Percentiles rank a stretch among this genome's conserved stretches.
Evolutionary conservation across 2,329 filamentous ascomycete genomes (phyloP).

Genomic region (Pseudogymnoascus sp.): DNA sequence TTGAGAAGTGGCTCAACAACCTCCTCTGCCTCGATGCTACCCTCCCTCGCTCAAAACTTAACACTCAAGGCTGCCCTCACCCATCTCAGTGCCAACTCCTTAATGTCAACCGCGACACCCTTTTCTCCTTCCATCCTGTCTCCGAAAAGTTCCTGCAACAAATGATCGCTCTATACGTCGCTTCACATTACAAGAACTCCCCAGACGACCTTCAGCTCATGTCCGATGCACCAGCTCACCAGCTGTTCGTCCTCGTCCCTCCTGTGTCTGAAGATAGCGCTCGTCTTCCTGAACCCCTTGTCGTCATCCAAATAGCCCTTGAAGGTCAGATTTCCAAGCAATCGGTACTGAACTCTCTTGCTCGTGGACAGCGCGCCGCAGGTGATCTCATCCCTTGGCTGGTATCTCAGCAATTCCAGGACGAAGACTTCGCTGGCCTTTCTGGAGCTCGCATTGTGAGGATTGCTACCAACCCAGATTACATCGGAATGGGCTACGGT

Average conservation of each 20-base stretch:
- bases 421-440: slow-evolving; percentile 88
- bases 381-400: slow-evolving; percentile 97
- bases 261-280: slow-evolving; percentile 70
- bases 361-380: slow-evolving; percentile 76
- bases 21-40: slow-evolving; percentile 91
- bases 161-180: slow-evolving; percentile 96
- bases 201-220: slow-evolving; percentile 97
- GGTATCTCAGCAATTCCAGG: slow-evolving; percentile 95
- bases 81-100: slow-evolving; percentile 86
- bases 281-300: slow-evolving; percentile 82
- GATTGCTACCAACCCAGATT: slow-evolving; percentile 94
- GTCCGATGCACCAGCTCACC: slow-evolving; percentile 94
- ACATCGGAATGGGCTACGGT: slow-evolving; percentile 86
- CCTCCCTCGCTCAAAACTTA: slow-evolving; percentile 65
- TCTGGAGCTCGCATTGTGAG: slow-evolving; percentile 88
- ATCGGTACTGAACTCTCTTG: slow-evolving; percentile 83
- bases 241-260: slow-evolving; percentile 87
- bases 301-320: slow-evolving; percentile 86
- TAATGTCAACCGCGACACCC: slow-evolving; percentile 89
- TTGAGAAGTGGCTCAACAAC: slow-evolving; percentile 94
- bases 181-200: slow-evolving; percentile 96
- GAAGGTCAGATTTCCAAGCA: slow-evolving; percentile 92
- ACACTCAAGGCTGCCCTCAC: slow-evolving; percentile 73
- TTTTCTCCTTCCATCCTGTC: slow-evolving; percentile 96
- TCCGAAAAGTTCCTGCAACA: slow-evolving; percentile 96